Base-by-base conservation (phyloP, 805 yeast species). In the Kodamaea sagamina region DNA sequence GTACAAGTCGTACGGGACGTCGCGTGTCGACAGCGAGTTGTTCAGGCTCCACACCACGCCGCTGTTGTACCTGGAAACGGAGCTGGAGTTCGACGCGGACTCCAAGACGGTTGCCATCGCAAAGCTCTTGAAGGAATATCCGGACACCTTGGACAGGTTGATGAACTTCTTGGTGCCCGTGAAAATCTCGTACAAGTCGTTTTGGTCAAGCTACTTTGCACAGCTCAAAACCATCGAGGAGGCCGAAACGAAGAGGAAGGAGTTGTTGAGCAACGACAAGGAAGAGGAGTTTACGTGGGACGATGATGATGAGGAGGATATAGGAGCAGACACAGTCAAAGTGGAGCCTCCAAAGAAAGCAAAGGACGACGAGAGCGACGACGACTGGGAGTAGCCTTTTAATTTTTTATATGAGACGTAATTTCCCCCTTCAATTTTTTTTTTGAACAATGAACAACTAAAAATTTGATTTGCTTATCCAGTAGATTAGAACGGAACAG, bases 191-290 rank as follows among this genome's bases (percentile, higher is more conserved):
- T 84, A 82, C 53, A 67, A 74, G 18, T 68, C 69, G 36, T 90
- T 90, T 61, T 90, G 97, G 97, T 65, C 69, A 35, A 73, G 82
- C 25, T 89, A 87, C 63, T 84, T 79, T 62, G 70, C 65, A 42
- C 68, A 75, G 54, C 77, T 75, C 44, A 59, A 64, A 9, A 71
- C 72, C 51, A 77, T 88, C 15, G 71, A 77, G 32, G 73, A 74
- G 36, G 82, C 77, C 52, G 95, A 89, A 54, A 67, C 68, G 54
- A 74, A 80, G 58, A 74, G 96, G 57, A 83, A 82, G 62, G 74
- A 75, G 50, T 68, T 86, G 43, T 67, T 87, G 35, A 67, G 74
- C 25, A 67, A 63, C 11, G 67, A 59, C 4, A 71, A 65, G n/a
- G 81, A 76, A 12, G 82, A 80, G 47, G 78, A 69, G 17, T 72